Base-by-base conservation (phyloP, 352 stramenopile genomes). In the Globisporangium iwayamae region DNA sequence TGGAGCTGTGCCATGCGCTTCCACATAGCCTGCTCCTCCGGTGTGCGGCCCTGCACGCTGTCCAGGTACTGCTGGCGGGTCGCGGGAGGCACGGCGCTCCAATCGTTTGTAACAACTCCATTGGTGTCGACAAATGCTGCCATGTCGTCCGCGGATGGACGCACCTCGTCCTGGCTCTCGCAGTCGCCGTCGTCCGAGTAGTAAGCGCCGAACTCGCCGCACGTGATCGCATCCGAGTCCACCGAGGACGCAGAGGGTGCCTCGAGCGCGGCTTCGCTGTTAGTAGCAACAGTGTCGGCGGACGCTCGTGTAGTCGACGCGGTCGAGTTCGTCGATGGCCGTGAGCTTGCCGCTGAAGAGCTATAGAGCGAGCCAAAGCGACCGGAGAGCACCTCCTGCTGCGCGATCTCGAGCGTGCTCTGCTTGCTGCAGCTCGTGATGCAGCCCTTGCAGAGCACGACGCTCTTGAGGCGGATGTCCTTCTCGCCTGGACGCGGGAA, bases 401-500 rank as follows among this genome's bases (percentile, higher is more conserved):
- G 58, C 46, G 58, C 58, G 34, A 64, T 43, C 18, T 55, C 46
- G 30, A 64, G 46, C 34, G 58, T 64, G 32, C 58, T 64, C 48
- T 56, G 45, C 28, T 64, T 46, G 45, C 43, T 56, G 11, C 20
- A 38, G 30, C 4, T 46, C 16, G 46, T 30, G 48, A 64, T 45
- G 48, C 58, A 64, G 20, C 45, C 16, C 48, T 64, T 64, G 58
- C 58, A 64, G 18, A 64, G n/a, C 45, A 34, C 55, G 32, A 64
- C 46, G 56, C 50, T 52, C 39, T 61, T 61, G 39, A 61, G 38
- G 3, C 47, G 32, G n/a, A 64, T 32, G 7, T 83, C 75, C 57
- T 88, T 82, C 63, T 87, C 85, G 63, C 75, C 71, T 14, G 71
- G 73, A 32, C 80, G 64, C 48, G 79, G 75, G 8, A 83, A 65